Conservation (phyloP, 495 filamentous ascomycete genomes). For the Poronia punctata region DNA sequence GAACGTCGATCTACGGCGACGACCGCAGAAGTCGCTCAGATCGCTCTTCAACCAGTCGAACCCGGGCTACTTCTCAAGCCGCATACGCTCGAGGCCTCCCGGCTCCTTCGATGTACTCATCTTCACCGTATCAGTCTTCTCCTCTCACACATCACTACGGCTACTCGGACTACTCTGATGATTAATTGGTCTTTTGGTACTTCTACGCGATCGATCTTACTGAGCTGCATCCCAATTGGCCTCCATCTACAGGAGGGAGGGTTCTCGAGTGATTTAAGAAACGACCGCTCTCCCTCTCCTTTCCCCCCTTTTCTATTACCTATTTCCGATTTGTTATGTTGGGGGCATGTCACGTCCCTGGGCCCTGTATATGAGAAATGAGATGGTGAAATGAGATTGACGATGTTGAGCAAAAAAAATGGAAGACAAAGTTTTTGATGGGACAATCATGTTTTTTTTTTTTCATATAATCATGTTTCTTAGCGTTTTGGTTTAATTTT, state of each 20-base stretch:
- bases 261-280: too few species aligned
- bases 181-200: too few species aligned
- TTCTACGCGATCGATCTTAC: too few species aligned
- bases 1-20: constrained; percentile 35
- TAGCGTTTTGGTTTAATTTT: constrained; percentile 19
- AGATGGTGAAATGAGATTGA: constrained; percentile 13
- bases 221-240: too few species aligned
- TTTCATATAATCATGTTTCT: constrained; percentile 10
- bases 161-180: constrained; percentile 10
- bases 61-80: constrained; percentile 35
- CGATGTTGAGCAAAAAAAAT: constrained; percentile 12
- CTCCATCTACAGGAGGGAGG: too few species aligned
- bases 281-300: neutral
- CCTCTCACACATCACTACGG: constrained; percentile 14
- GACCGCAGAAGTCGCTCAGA: constrained; percentile 39
- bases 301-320: neutral
- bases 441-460: constrained; percentile 7
- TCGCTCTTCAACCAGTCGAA: constrained; percentile 25
- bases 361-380: constrained; percentile 13
- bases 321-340: constrained; percentile 1
- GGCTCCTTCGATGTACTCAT: constrained; percentile 12
- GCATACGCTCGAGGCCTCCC: constrained; percentile 32
- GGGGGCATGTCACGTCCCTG: neutral
- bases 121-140: constrained; percentile 12
- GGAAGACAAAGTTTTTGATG: constrained; percentile 4